These are phyloP conservation scores for Teratosphaeria viscida DNA, from an alignment of 2,329 filamentous ascomycete genomes.

Conservation along the genomic window DNA sequence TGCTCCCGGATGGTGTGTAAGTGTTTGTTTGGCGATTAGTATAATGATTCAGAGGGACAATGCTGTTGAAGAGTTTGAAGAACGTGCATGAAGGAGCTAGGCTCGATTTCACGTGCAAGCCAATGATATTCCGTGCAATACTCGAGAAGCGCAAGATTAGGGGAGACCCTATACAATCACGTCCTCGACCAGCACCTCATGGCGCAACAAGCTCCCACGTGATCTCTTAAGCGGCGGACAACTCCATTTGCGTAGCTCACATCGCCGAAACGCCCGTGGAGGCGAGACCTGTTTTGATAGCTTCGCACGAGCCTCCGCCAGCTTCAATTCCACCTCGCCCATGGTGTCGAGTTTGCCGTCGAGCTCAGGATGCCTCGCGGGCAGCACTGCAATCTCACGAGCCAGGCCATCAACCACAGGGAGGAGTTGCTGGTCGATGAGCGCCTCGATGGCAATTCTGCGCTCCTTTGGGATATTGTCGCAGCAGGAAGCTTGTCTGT, in stretches of 20 bases:
- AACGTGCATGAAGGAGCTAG: background rate
- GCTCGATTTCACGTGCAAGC: background rate
- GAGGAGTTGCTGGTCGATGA: background rate
- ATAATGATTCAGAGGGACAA: background rate
- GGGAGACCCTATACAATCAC: background rate
- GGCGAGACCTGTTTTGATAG: background rate
- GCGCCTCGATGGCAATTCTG: background rate
- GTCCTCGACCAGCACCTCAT: background rate
- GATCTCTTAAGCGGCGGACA: background rate
- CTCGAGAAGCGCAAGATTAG: background rate
- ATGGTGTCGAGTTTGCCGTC: background rate
- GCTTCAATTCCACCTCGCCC: background rate
- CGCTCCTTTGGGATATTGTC: background rate
- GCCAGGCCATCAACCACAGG: background rate
- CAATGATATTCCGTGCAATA: background rate
- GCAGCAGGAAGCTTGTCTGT: background rate
- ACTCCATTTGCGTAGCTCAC: background rate
- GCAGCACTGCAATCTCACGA: background rate
- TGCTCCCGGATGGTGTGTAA: background rate
- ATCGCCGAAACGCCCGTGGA: background rate
- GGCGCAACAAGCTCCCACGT: background rate
- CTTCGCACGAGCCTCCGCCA: background rate
- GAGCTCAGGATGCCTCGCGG: background rate
- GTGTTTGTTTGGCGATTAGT: background rate
- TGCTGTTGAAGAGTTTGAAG: background rate